A percentile compares a stretch with the other conserved stretches of the same genome.
phyloP scores from a whole-genome alignment of 257 asterid genomes.

The Przewalskia tangutica region DNA sequence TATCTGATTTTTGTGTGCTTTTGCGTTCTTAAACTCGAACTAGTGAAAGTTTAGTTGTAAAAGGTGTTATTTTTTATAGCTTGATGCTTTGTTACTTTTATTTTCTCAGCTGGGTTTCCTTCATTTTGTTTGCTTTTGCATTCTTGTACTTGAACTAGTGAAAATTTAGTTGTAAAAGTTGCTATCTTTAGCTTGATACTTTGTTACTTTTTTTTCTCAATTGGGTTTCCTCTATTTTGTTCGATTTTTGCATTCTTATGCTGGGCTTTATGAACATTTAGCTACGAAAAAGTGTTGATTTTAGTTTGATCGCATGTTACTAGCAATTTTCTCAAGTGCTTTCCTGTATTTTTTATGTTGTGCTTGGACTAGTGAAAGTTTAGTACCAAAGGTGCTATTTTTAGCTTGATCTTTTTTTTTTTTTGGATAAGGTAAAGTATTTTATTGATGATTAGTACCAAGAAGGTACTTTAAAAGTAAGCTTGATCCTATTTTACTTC shows the following conservation, averaged over 20 bases:
- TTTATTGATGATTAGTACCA: not conserved
- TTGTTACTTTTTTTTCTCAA: not conserved
- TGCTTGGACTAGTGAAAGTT: not conserved
- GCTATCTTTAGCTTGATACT: constrained; percentile 10
- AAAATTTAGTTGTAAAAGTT: not conserved
- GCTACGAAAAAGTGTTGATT: not conserved
- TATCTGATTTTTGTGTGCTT: not conserved
- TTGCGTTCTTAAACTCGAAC: not conserved
- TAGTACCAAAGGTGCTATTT: not conserved
- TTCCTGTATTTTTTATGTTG: not conserved
- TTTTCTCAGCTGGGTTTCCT: too few species aligned
- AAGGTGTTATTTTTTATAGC: not conserved
- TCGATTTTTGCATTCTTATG: not conserved
- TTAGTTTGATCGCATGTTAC: not conserved
- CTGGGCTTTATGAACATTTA: not conserved
- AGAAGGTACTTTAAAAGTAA: not conserved
- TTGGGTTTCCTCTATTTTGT: not conserved
- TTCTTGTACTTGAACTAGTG: too few species aligned
- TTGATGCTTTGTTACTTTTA: too few species aligned
- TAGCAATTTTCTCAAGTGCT: not conserved
- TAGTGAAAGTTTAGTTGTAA: not conserved
- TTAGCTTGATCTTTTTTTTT: not conserved
- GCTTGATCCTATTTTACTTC: not conserved
- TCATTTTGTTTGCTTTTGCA: too few species aligned
- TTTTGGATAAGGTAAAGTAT: not conserved